Evolutionary conservation across 805 yeast genomes (phyloP).

Genomic region (Saturnispora ahearnii): DNA sequence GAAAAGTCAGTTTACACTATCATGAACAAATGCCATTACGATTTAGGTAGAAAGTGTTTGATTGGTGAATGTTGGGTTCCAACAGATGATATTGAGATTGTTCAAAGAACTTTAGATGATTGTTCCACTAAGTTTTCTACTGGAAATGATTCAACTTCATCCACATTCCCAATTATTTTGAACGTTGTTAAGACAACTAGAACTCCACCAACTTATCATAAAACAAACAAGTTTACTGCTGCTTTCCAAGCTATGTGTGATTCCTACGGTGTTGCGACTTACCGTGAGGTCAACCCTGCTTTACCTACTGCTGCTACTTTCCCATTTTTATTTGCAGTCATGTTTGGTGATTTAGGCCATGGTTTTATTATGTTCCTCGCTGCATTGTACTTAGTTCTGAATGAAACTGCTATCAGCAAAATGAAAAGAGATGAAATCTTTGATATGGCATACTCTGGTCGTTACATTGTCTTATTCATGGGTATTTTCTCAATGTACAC

Average conservation of each 20-base stretch:
- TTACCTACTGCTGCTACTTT: constrained; percentile 90
- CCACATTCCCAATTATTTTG: constrained; percentile 28
- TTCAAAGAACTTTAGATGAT: constrained; percentile 38
- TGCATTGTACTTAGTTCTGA: constrained; percentile 59
- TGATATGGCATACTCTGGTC: constrained; percentile 92
- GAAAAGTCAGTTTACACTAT: constrained; percentile 52
- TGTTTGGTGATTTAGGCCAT: constrained; percentile 99
- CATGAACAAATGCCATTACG: constrained; percentile 61
- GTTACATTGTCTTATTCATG: constrained; percentile 87
- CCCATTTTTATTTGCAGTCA: constrained; percentile 97
- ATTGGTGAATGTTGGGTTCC: constrained; percentile 77
- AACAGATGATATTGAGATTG: constrained; percentile 36
- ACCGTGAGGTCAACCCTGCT: constrained; percentile 94
- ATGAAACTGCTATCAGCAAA: constrained; percentile 60
- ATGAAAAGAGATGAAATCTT: constrained; percentile 84
- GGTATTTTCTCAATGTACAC: constrained; percentile 94
- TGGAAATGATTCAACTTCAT: constrained; percentile 5
- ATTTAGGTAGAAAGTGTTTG: constrained; percentile 52
- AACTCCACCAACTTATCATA: constrained; percentile 91
- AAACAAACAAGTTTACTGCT: constrained; percentile 86
- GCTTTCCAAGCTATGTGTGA: constrained; percentile 93
- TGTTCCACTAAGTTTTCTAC: constrained; percentile 25
- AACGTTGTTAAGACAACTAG: constrained; percentile 63
- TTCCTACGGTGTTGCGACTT: constrained; percentile 89
- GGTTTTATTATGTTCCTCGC: constrained; percentile 76